These are phyloP conservation scores for Elsinoe perseae DNA, from an alignment of 2,329 filamentous ascomycete species.

Conservation along the genomic window DNA sequence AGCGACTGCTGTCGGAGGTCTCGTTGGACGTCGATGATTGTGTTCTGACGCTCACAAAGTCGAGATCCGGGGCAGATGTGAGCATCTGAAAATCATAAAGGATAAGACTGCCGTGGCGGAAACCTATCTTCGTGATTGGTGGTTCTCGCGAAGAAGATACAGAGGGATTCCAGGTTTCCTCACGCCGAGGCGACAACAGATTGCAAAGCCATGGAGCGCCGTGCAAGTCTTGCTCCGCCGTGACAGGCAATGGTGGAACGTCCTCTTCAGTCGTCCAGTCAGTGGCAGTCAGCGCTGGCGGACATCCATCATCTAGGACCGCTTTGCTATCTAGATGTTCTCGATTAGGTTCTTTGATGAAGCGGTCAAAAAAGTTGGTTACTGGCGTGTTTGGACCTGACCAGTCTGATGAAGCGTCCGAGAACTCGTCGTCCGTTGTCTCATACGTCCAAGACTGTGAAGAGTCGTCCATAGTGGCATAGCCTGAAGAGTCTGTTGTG, in stretches of 20 bases:
- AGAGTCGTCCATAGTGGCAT: background rate
- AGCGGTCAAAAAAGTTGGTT: slow-evolving; percentile 11
- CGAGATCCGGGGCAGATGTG: background rate
- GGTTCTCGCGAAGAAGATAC: background rate
- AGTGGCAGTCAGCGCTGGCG: background rate
- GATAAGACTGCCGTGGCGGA: background rate
- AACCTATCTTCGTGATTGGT: background rate
- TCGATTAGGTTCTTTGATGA: background rate
- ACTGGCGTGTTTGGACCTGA: slow-evolving; percentile 5
- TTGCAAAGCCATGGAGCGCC: slow-evolving; percentile 4
- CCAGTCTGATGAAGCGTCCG: slow-evolving; percentile 3
- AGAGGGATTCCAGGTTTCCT: slow-evolving; percentile 1
- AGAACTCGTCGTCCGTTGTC: slow-evolving; percentile 9
- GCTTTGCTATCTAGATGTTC: background rate
- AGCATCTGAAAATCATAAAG: background rate
- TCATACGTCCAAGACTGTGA: background rate
- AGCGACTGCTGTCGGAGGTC: background rate
- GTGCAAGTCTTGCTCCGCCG: background rate
- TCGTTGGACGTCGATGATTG: background rate
- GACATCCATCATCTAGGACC: too few species aligned
- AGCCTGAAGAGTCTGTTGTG: background rate
- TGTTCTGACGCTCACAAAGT: slow-evolving; percentile 7
- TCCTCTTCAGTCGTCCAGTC: background rate
- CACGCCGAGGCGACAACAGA: background rate
- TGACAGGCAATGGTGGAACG: background rate